These are phyloP conservation scores for Debaryomycetaceae sp. DNA, from an alignment of 1,139 yeast species.

Conservation along the genomic window DNA sequence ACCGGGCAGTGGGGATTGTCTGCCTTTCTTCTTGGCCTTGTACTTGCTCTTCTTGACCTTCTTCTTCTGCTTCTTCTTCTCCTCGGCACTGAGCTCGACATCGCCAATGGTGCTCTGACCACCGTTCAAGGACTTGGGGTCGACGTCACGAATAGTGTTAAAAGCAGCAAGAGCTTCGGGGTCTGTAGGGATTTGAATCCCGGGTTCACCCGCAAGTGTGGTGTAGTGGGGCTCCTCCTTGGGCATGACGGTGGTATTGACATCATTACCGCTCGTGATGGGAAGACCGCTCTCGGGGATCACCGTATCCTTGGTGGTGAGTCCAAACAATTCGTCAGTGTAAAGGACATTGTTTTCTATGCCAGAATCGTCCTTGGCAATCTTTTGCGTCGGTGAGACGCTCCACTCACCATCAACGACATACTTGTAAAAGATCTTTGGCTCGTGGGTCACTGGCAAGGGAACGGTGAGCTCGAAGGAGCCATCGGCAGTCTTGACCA, in stretches of 20 bases:
- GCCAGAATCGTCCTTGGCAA: constrained; percentile 48
- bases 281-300: constrained; percentile 60
- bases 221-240: constrained; percentile 44
- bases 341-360: constrained; percentile 58
- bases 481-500: constrained; percentile 59
- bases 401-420: constrained; percentile 74
- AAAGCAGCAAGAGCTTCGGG: constrained; percentile 38
- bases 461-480: constrained; percentile 59
- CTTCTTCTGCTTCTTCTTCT: constrained; percentile 43
- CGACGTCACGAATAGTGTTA: constrained; percentile 29
- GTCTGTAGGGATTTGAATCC: constrained; percentile 39
- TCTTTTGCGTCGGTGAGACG: constrained; percentile 41
- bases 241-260: constrained; percentile 55
- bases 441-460: constrained; percentile 33
- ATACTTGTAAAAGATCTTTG: constrained; percentile 57
- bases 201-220: constrained; percentile 55
- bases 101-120: constrained; percentile 3
- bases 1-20: constrained; percentile 44
- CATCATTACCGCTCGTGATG: constrained; percentile 20
- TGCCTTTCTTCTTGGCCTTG: constrained; percentile 41
- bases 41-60: constrained; percentile 45
- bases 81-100: constrained; percentile 31
- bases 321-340: constrained; percentile 32
- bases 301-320: constrained; percentile 26
- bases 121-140: constrained; percentile 46